A percentile compares a stretch with the other conserved stretches of the same genome.
phyloP scores from a whole-genome alignment of 1,284 basidiomycete genomes.

The Ustanciosporium gigantosporum region DNA sequence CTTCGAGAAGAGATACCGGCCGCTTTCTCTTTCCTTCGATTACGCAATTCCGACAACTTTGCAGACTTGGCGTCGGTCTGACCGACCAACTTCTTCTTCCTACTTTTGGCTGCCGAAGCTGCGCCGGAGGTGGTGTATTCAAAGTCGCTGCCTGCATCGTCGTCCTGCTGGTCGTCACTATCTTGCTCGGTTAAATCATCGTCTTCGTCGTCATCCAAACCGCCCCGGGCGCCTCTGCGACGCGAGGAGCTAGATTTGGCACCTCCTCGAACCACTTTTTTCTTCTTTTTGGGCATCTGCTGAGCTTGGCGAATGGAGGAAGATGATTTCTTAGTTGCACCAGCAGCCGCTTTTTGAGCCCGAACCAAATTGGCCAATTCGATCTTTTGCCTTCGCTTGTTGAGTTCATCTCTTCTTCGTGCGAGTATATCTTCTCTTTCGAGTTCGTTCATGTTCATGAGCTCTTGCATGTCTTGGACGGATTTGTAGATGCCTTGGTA shows the following conservation, averaged over 20 bases:
- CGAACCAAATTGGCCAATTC: conserved; percentile 77
- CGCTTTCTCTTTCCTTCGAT: conserved; percentile 39
- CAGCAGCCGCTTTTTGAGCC: conserved; percentile 66
- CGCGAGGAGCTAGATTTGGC: no score
- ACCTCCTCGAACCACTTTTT: conserved; percentile 3
- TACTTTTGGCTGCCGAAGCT: conserved; percentile 75
- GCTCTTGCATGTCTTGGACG: conserved; percentile 77
- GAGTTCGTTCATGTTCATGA: conserved; percentile 79
- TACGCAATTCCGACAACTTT: conserved; percentile 45
- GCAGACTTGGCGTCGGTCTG: conserved; percentile 42
- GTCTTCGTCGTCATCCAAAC: conserved; percentile 16
- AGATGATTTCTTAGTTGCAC: conserved; percentile 28
- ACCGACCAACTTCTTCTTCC: conserved; percentile 72
- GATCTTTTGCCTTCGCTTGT: conserved; percentile 73
- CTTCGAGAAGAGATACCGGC: conserved; percentile 8
- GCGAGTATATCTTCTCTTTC: conserved; percentile 84
- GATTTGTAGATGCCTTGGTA: conserved; percentile 86
- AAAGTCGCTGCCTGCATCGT: conserved; percentile 72
- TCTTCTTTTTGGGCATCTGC: conserved; percentile 6
- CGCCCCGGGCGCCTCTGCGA: no score
- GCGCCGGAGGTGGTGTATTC: conserved; percentile 63
- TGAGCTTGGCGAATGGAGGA: background rate
- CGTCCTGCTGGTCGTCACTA: conserved; percentile 67
- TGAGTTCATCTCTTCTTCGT: conserved; percentile 77
- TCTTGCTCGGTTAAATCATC: conserved; percentile 52